Percentiles rank a stretch among this genome's conserved stretches.
Conservation (phyloP, 768 basidiomycete genomes). For the Lactifluus volemus region DNA sequence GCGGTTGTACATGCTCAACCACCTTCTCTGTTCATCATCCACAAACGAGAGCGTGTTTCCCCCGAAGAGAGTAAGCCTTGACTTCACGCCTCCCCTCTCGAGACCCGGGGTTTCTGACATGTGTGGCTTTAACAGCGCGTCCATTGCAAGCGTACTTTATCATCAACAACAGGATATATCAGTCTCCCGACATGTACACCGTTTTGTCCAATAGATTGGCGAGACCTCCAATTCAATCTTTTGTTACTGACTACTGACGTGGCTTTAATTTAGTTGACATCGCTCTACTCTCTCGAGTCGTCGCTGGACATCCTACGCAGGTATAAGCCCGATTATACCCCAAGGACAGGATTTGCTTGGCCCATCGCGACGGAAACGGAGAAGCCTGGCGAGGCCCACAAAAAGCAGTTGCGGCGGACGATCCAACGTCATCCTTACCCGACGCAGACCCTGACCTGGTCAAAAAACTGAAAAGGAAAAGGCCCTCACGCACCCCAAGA, state of each 20-base stretch:
- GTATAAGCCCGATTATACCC: slow-evolving; percentile 75
- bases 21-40: slow-evolving; percentile 79
- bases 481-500: slow-evolving; percentile 29
- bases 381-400: slow-evolving; percentile 30
- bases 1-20: slow-evolving; percentile 73
- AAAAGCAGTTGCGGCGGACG: slow-evolving; percentile 29
- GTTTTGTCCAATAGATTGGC: slow-evolving; percentile 81
- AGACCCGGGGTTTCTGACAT: not conserved
- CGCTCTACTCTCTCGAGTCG: slow-evolving; percentile 61
- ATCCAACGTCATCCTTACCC: slow-evolving; percentile 3
- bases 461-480: slow-evolving; percentile 11
- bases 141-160: slow-evolving; percentile 82
- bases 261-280: slow-evolving; percentile 38
- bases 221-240: slow-evolving; percentile 18
- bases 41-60: slow-evolving; percentile 78
- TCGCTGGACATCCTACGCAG: slow-evolving; percentile 67
- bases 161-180: slow-evolving; percentile 83
- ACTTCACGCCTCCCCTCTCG: not conserved
- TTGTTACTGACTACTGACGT: not conserved
- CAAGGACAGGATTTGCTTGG: slow-evolving; percentile 79
- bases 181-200: slow-evolving; percentile 77
- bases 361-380: slow-evolving; percentile 62
- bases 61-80: slow-evolving; percentile 64
- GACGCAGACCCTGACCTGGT: slow-evolving; percentile 10
- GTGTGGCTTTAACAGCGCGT: slow-evolving; percentile 34